Evolutionary conservation across 495 filamentous ascomycete genomes (phyloP).

Genomic region (Thermochaetoides thermophila): DNA sequence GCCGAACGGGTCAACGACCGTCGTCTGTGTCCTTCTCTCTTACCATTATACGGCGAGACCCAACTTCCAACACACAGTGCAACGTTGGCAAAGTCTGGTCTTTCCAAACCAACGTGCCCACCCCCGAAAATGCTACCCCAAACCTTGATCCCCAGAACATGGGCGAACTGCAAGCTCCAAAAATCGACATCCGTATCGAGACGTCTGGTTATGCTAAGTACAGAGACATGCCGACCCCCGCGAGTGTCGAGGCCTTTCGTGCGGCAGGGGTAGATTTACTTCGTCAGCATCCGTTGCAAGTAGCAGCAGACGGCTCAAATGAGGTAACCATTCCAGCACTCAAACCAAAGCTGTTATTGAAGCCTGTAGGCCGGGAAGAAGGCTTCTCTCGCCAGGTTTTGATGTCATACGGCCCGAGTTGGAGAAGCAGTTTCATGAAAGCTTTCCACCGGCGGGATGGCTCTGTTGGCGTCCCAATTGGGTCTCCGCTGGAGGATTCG

Average conservation of each 20-base stretch:
- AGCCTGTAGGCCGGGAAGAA: too few species aligned
- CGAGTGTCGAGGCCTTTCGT: slow-evolving; percentile 18
- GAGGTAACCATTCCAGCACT: not conserved
- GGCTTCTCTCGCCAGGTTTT: slow-evolving; percentile 34
- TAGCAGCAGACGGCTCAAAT: not conserved
- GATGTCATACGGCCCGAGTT: slow-evolving; percentile 35
- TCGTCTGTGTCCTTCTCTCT: slow-evolving; percentile 38
- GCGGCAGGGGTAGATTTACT: slow-evolving; percentile 5
- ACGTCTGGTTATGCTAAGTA: slow-evolving; percentile 37
- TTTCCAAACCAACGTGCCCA: slow-evolving; percentile 28
- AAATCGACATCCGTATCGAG: slow-evolving; percentile 30
- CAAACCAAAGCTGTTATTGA: not conserved
- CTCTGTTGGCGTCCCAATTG: not conserved
- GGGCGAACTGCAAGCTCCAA: slow-evolving; percentile 32
- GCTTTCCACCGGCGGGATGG: slow-evolving; percentile 23
- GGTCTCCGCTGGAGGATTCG: not conserved
- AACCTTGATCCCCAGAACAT: slow-evolving; percentile 31
- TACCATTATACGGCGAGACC: slow-evolving; percentile 80
- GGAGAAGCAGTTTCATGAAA: slow-evolving; percentile 25
- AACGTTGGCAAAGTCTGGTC: slow-evolving; percentile 64
- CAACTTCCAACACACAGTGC: slow-evolving; percentile 66
- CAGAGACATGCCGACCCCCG: slow-evolving; percentile 26
- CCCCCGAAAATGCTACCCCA: slow-evolving; percentile 13
- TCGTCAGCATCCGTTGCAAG: too few species aligned
- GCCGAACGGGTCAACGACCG: not conserved